A percentile compares a stretch with the other conserved stretches of the same genome.
phyloP scores from a whole-genome alignment of 2,329 filamentous ascomycete species.

The Pseudogymnoascus verrucosus region DNA sequence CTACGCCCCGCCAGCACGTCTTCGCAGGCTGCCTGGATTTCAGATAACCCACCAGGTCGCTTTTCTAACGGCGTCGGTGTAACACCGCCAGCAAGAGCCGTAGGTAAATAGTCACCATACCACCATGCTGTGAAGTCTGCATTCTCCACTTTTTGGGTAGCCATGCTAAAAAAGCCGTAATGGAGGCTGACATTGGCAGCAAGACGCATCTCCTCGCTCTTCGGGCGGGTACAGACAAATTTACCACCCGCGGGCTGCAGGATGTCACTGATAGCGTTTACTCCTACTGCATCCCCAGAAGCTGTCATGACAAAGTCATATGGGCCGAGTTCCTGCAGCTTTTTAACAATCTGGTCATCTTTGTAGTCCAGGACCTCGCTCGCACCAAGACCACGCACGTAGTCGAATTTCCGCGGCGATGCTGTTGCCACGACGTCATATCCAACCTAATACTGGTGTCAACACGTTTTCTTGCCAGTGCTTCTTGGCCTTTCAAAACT shows the following conservation, averaged over 20 bases:
- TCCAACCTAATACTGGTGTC: not conserved
- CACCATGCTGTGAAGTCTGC: not conserved
- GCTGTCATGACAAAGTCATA: not conserved
- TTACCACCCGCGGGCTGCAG: not conserved
- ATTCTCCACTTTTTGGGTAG: not conserved
- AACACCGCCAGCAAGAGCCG: not conserved
- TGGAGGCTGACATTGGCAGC: not conserved
- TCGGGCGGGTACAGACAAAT: not conserved
- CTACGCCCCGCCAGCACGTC: not conserved
- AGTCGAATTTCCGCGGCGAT: slow-evolving; percentile 18
- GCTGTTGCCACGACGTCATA: slow-evolving; percentile 18
- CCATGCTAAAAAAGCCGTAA: not conserved
- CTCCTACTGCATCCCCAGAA: not conserved
- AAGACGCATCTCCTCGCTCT: not conserved
- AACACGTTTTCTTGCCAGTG: not conserved
- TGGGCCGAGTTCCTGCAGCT: not conserved
- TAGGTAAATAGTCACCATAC: not conserved
- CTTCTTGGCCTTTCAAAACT: not conserved
- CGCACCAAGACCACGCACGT: slow-evolving; percentile 17
- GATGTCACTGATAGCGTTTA: not conserved
- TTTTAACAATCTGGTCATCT: not conserved
- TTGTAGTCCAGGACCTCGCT: slow-evolving; percentile 18
- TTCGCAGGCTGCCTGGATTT: not conserved
- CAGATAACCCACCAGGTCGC: not conserved
- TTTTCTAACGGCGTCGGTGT: not conserved